Percentiles rank a stretch among this genome's conserved stretches.
Conservation (phyloP, 73 alveolate genomes). For the Paramecium caudatum region DNA sequence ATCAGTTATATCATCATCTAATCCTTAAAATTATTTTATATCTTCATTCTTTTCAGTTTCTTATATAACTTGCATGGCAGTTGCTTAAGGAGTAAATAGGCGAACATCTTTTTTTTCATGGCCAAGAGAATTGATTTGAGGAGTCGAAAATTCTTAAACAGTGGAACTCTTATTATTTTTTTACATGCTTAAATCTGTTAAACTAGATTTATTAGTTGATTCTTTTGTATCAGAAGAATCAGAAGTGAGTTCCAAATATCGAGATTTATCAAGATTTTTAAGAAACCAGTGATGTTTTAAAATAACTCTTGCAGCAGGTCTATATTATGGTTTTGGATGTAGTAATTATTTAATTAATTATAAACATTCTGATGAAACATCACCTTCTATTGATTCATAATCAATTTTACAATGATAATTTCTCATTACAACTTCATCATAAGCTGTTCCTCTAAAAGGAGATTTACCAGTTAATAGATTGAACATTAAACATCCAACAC, state of each 20-base stretch:
- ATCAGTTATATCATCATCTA: slow-evolving; percentile 28
- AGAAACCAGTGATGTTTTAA: slow-evolving; percentile 73
- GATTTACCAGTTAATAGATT: slow-evolving; percentile 76
- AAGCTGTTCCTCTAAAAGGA: slow-evolving; percentile 77
- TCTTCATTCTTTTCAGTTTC: background rate
- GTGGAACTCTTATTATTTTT: background rate
- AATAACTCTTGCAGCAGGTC: slow-evolving; percentile 75
- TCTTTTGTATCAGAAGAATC: slow-evolving; percentile 18
- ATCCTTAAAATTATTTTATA: background rate
- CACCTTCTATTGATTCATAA: slow-evolving; percentile 31
- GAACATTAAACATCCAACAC: slow-evolving; percentile 82
- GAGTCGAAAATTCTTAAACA: slow-evolving; percentile 5
- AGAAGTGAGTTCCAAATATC: background rate
- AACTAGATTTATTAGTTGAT: background rate
- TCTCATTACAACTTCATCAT: slow-evolving; percentile 71
- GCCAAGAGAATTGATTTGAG: background rate
- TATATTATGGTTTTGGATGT: slow-evolving; percentile 13
- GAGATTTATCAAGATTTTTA: background rate
- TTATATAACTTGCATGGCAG: background rate
- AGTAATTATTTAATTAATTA: slow-evolving; percentile 61
- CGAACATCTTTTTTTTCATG: background rate
- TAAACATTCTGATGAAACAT: slow-evolving; percentile 31
- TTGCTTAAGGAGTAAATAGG: slow-evolving; percentile 14
- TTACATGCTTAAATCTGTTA: background rate
- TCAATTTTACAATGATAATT: slow-evolving; percentile 75